phyloP scores from a whole-genome alignment of 208 protist species.

The Acanthamoeba healyi region DNA sequence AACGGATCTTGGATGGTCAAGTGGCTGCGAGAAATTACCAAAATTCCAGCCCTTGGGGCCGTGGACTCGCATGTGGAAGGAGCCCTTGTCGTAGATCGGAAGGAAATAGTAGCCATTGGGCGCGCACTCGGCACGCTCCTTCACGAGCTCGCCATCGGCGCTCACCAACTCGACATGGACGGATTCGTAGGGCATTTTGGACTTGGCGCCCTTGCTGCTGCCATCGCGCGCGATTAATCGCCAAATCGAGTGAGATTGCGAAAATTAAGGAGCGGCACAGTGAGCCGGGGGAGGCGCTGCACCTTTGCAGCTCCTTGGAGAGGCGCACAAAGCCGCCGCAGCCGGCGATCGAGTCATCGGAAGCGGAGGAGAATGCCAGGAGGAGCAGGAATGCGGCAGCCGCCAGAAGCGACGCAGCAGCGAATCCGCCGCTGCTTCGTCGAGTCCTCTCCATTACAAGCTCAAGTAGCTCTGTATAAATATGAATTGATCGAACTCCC shows the following conservation, averaged over 20 bases:
- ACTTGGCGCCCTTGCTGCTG: not conserved
- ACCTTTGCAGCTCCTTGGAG: conserved; percentile 62
- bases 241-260: no score
- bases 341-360: conserved; percentile 35
- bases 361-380: not conserved
- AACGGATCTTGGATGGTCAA: not conserved
- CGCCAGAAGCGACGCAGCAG: not conserved
- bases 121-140: conserved; percentile 76
- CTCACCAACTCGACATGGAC: conserved; percentile 47
- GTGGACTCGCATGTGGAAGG: conserved; percentile 65
- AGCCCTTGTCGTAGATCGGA: conserved; percentile 77
- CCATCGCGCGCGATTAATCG: no score
- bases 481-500: no score
- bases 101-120: conserved; percentile 81
- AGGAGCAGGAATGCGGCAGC: not conserved
- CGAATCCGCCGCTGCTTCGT: no score
- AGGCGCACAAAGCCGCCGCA: conserved; percentile 64
- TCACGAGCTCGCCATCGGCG: conserved; percentile 96
- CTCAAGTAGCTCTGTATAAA: no score
- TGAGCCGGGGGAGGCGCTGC: not conserved
- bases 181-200: not conserved
- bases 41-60: conserved; percentile 75
- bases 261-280: not conserved
- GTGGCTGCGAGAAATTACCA: not conserved
- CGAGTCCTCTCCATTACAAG: no score